Conservation (phyloP, 192 early-diverging fungal genomes). For the Paraglomus brasilianum region DNA sequence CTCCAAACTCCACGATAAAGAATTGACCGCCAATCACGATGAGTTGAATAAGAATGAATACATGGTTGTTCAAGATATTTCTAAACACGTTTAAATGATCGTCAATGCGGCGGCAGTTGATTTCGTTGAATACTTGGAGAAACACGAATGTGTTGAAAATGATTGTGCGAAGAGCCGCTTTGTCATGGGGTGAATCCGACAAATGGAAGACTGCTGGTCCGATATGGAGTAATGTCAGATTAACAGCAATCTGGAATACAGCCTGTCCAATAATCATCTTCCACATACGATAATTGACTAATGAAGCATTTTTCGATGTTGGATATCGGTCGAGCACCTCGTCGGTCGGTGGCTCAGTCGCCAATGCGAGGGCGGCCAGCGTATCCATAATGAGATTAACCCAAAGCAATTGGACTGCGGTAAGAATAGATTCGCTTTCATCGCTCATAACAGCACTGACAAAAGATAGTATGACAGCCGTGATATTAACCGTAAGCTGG, state of each 20-base stretch:
- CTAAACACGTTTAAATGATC: slow-evolving; percentile 84
- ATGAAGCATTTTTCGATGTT: slow-evolving; percentile 64
- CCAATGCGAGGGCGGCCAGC: slow-evolving; percentile 87
- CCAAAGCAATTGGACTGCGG: slow-evolving; percentile 91
- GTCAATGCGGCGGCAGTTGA: slow-evolving; percentile 87
- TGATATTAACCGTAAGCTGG: slow-evolving; percentile 82
- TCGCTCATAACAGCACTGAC: slow-evolving; percentile 64
- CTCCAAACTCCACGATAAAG: slow-evolving; percentile 85
- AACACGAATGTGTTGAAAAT: slow-evolving; percentile 95
- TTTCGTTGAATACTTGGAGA: slow-evolving; percentile 92
- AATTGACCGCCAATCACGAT: slow-evolving; percentile 73
- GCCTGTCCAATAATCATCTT: slow-evolving; percentile 91
- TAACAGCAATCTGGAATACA: slow-evolving; percentile 83
- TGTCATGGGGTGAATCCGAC: slow-evolving; percentile 35
- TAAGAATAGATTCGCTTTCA: slow-evolving; percentile 71
- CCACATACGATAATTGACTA: slow-evolving; percentile 90
- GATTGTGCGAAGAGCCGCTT: slow-evolving; percentile 65
- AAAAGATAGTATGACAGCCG: slow-evolving; percentile 73
- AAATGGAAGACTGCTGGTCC: slow-evolving; percentile 67
- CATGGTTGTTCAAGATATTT: slow-evolving; percentile 75
- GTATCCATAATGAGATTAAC: slow-evolving; percentile 97
- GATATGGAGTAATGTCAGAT: slow-evolving; percentile 57
- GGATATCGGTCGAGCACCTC: slow-evolving; percentile 82
- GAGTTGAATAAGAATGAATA: slow-evolving; percentile 77
- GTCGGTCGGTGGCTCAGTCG: slow-evolving; percentile 85